These are phyloP conservation scores for Acacia acuminata DNA, from an alignment of 306 rosid species.

Conservation along the genomic window DNA sequence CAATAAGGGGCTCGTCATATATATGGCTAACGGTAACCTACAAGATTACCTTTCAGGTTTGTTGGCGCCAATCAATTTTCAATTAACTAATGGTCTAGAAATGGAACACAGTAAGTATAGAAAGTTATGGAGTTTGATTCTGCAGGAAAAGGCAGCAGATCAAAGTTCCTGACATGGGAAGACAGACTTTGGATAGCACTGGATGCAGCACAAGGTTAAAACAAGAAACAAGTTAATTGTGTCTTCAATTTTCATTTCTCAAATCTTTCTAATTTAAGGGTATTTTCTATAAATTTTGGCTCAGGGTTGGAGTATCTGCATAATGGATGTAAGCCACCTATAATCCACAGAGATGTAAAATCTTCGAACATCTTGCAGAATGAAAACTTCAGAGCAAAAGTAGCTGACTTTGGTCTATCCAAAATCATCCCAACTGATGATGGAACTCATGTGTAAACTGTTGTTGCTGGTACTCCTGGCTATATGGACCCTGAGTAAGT, in stretches of 20 bases:
- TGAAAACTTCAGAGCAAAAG: constrained; percentile 12
- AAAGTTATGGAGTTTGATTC: no score
- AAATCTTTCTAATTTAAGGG: no score
- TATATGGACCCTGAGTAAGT: neutral
- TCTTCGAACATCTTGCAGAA: constrained; percentile 44
- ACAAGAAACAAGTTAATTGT: no score
- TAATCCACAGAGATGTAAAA: constrained; percentile 51
- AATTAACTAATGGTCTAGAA: no score
- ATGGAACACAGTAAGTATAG: no score
- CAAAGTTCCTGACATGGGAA: no score
- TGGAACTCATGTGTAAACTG: neutral
- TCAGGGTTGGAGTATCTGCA: constrained; percentile 42
- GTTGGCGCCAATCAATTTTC: constrained; percentile 8
- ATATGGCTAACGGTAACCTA: constrained; percentile 36
- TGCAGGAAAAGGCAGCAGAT: no score
- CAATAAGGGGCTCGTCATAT: no score
- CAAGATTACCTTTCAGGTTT: constrained; percentile 38
- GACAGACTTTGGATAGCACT: no score
- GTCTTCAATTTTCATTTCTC: no score
- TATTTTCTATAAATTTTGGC: neutral
- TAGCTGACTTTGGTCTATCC: neutral
- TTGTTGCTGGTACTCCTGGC: neutral
- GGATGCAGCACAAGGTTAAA: no score
- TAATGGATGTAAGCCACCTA: constrained; percentile 39
- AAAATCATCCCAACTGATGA: neutral